phyloP scores from a whole-genome alignment of 2,329 filamentous ascomycete species.

The Cercospora brassicicola region DNA sequence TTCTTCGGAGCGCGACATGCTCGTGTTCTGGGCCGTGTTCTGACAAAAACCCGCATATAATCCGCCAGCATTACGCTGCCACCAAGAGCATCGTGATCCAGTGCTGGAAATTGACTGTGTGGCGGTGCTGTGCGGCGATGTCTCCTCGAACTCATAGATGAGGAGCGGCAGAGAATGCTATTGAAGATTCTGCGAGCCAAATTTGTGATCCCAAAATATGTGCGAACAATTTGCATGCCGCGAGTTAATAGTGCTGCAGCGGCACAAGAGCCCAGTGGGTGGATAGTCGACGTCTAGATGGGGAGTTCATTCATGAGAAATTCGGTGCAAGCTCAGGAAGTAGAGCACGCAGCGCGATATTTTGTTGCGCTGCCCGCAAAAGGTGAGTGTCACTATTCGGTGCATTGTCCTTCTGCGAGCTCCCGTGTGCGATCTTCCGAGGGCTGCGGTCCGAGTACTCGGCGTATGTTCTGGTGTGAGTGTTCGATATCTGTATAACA shows the following conservation, averaged over 20 bases:
- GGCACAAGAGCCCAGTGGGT: neutral
- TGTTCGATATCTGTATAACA: neutral
- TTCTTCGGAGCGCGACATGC: conserved; percentile 4
- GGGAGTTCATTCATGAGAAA: neutral
- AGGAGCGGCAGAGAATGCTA: neutral
- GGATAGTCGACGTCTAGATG: neutral
- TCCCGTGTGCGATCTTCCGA: neutral
- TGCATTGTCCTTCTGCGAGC: neutral
- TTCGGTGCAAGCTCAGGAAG: neutral
- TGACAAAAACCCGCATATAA: conserved; percentile 1
- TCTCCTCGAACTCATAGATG: neutral
- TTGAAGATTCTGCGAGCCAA: neutral
- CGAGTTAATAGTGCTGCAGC: neutral
- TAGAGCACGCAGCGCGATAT: neutral
- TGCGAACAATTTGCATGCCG: neutral
- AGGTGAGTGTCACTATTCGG: neutral
- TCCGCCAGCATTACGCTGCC: conserved; percentile 13
- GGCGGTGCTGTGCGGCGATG: conserved; percentile 3
- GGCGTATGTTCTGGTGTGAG: neutral
- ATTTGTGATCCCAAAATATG: neutral
- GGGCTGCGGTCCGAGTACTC: neutral
- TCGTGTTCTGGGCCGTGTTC: conserved; percentile 12
- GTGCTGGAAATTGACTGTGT: neutral
- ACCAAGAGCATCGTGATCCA: conserved; percentile 4
- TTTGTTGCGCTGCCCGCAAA: neutral